These are phyloP conservation scores for Colletotrichum simmondsii DNA, from an alignment of 2,329 filamentous ascomycete species.

Conservation along the genomic window DNA sequence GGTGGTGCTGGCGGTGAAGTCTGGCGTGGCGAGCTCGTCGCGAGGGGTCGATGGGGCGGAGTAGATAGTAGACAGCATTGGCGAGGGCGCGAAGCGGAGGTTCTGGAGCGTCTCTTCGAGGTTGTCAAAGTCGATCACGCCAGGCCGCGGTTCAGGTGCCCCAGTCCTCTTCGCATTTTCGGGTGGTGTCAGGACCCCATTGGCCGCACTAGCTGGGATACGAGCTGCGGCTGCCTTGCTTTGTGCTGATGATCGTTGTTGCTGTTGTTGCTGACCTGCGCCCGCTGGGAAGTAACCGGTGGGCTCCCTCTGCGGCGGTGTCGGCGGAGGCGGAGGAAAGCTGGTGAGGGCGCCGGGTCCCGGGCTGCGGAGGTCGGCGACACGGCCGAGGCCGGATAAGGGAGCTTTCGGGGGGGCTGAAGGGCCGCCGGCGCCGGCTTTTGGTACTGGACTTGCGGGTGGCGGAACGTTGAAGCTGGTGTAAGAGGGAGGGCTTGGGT, in stretches of 20 bases:
- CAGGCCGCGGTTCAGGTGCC: not conserved
- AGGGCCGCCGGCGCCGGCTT: not conserved
- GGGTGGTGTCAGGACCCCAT: not conserved
- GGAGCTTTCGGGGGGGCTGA: not conserved
- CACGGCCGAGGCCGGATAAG: not conserved
- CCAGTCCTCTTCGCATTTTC: not conserved
- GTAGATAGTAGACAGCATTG: conserved; percentile 32
- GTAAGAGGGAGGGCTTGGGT: conserved; percentile 12
- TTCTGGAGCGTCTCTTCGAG: conserved; percentile 26
- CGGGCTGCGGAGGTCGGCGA: conserved; percentile 11
- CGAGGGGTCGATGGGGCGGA: conserved; percentile 25
- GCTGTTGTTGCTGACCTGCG: not conserved
- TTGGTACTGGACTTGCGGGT: conserved; percentile 23
- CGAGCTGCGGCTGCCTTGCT: not conserved
- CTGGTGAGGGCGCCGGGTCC: conserved; percentile 27
- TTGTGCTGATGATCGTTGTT: not conserved
- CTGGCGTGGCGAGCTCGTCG: conserved; percentile 17
- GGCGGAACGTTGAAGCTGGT: conserved; percentile 28
- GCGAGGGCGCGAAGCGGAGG: conserved; percentile 31
- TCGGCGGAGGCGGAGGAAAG: conserved; percentile 26
- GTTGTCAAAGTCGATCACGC: conserved; percentile 25
- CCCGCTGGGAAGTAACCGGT: not conserved
- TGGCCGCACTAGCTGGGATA: not conserved
- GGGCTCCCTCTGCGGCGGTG: conserved; percentile 14
- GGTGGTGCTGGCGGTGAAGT: conserved; percentile 21